Evolutionary conservation across 169 alveolate species (phyloP).

Genomic region (Eimeria necatrix): DNA sequence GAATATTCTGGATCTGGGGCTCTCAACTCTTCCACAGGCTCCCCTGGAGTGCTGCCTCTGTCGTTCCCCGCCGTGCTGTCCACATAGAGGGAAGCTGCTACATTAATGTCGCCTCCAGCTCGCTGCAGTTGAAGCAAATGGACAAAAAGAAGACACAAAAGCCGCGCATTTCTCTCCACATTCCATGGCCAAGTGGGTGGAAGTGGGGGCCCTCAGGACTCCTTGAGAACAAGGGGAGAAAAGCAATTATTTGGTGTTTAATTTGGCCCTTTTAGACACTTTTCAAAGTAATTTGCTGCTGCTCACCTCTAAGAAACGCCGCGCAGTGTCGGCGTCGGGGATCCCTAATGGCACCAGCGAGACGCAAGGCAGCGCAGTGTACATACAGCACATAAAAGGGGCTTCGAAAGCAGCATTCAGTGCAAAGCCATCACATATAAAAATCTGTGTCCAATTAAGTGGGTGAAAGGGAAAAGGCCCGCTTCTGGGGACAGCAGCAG

Average conservation of each 20-base stretch:
- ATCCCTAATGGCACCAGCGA: conserved; percentile 7
- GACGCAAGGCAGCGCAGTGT: background rate
- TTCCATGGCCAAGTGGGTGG: too few species aligned
- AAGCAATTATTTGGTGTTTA: too few species aligned
- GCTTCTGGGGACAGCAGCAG: background rate
- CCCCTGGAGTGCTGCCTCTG: background rate
- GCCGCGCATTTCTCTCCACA: background rate
- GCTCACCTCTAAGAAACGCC: conserved; percentile 38
- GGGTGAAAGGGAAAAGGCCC: background rate
- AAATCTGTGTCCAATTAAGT: too few species aligned
- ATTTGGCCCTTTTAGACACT: too few species aligned
- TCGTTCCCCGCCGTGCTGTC: background rate
- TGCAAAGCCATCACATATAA: too few species aligned
- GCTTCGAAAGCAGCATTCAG: background rate
- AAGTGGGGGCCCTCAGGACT: too few species aligned
- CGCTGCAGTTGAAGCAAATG: conserved; percentile 3
- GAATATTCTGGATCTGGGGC: conserved; percentile 62
- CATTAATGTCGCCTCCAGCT: conserved; percentile 59
- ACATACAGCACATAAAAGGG: background rate
- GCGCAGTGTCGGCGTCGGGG: conserved; percentile 42
- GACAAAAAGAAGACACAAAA: background rate
- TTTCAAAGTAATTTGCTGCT: background rate
- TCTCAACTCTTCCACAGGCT: conserved; percentile 12
- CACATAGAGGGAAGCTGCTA: conserved; percentile 46
- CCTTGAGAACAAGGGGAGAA: too few species aligned